These are phyloP conservation scores for Aspergillus awamori DNA, from an alignment of 2,329 filamentous ascomycete species.

Conservation along the genomic window DNA sequence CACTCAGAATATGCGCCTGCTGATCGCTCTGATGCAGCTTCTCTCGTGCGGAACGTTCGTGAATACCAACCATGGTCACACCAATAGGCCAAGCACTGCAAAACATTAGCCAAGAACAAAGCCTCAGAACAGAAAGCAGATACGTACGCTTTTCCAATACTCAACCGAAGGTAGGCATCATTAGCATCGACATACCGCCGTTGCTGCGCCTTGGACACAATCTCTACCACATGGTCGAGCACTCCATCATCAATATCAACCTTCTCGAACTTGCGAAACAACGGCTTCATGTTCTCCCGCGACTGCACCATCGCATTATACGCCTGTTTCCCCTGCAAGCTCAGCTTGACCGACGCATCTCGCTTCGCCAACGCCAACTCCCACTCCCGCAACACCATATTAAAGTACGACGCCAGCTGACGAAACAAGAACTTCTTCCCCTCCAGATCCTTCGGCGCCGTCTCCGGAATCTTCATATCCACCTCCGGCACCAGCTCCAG, in stretches of 20 bases:
- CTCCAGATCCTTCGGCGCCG: constrained; percentile 65
- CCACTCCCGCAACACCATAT: constrained; percentile 91
- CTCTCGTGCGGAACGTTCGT: constrained; percentile 92
- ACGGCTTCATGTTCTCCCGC: constrained; percentile 80
- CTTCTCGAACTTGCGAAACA: constrained; percentile 88
- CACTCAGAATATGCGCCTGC: constrained; percentile 94
- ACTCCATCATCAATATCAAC: constrained; percentile 77
- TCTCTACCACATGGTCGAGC: constrained; percentile 82
- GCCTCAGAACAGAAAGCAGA: background rate
- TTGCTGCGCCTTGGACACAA: constrained; percentile 87
- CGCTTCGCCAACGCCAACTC: constrained; percentile 70
- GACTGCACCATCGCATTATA: constrained; percentile 84
- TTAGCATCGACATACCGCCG: constrained; percentile 94
- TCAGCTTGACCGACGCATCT: constrained; percentile 63
- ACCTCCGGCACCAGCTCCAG: constrained; percentile 77
- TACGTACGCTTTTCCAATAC: constrained; percentile 81
- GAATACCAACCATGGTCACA: constrained; percentile 99
- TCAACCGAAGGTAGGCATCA: constrained; percentile 87
- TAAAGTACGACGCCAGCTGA: constrained; percentile 93
- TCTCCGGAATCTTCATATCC: constrained; percentile 79
- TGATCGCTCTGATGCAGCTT: constrained; percentile 81
- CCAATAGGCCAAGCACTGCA: constrained; percentile 89
- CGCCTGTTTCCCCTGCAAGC: constrained; percentile 78
- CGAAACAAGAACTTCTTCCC: constrained; percentile 74
- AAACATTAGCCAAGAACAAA: constrained; percentile 17